These are phyloP conservation scores for Magnaporthiopsis incrustans DNA, from an alignment of 2,329 filamentous ascomycete species.

Conservation along the genomic window DNA sequence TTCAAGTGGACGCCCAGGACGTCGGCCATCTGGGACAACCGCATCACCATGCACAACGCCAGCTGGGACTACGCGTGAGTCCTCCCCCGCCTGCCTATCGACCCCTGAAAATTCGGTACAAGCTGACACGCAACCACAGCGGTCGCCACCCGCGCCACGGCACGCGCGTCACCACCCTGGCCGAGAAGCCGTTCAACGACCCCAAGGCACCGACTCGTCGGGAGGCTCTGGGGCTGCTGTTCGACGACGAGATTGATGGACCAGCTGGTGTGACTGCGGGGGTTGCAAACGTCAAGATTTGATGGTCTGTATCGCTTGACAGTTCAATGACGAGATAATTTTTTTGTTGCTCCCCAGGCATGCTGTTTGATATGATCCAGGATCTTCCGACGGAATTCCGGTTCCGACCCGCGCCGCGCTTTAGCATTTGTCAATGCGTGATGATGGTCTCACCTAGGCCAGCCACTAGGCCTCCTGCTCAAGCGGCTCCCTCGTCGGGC, in stretches of 20 bases:
- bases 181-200: conserved; percentile 64
- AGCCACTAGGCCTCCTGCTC: background rate
- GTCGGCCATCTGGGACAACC: conserved; percentile 64
- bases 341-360: background rate
- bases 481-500: background rate
- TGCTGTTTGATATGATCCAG: too few species aligned
- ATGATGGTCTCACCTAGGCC: too few species aligned
- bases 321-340: background rate
- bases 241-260: conserved; percentile 36
- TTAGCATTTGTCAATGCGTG: too few species aligned
- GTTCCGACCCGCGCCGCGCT: too few species aligned
- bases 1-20: conserved; percentile 64
- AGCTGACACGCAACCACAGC: conserved; percentile 15
- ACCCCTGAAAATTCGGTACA: background rate
- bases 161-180: conserved; percentile 61
- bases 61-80: conserved; percentile 57
- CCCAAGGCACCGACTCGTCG: conserved; percentile 56
- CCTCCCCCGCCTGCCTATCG: background rate
- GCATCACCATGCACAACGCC: conserved; percentile 66
- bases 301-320: background rate
- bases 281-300: background rate
- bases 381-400: background rate
- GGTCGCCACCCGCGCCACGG: conserved; percentile 60
- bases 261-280: background rate
- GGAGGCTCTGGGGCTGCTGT: conserved; percentile 56